Evolutionary conservation across 768 basidiomycete genomes (phyloP).

Genomic region (Termitomyces sp.): DNA sequence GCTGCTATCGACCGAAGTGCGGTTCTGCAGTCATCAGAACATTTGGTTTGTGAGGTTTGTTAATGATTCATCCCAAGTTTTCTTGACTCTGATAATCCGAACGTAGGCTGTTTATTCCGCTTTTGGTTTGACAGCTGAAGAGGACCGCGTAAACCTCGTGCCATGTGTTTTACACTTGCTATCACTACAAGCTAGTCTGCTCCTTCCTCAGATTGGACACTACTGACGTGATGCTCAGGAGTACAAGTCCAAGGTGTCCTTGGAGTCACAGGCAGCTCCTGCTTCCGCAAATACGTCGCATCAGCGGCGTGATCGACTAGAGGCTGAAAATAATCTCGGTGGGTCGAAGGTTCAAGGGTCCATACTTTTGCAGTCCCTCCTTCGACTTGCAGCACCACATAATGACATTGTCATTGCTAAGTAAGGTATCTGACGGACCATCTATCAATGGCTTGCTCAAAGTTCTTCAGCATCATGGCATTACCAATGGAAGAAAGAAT

Average conservation of each 20-base stretch:
- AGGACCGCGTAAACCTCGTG: constrained; percentile 51
- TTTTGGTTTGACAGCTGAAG: constrained; percentile 47
- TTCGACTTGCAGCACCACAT: constrained; percentile 62
- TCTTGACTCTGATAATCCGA: constrained; percentile 4
- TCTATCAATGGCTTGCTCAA: neutral
- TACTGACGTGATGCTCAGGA: constrained; percentile 12
- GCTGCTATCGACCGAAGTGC: constrained; percentile 68
- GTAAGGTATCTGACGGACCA: constrained; percentile 29
- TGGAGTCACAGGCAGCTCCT: neutral
- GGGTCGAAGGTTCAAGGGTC: constrained; percentile 82
- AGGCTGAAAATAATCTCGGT: constrained; percentile 28
- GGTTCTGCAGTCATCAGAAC: constrained; percentile 39
- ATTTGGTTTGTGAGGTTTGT: constrained; percentile 54
- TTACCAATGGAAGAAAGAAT: constrained; percentile 58
- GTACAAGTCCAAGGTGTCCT: constrained; percentile 16
- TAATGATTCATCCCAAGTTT: neutral
- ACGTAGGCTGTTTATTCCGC: constrained; percentile 56
- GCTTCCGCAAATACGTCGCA: neutral
- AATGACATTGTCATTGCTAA: constrained; percentile 67
- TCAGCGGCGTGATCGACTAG: constrained; percentile 14
- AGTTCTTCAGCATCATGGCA: constrained; percentile 45
- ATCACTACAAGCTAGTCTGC: constrained; percentile 38
- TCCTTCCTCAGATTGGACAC: neutral
- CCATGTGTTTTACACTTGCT: constrained; percentile 62
- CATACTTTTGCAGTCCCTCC: constrained; percentile 76